phyloP scores from a whole-genome alignment of 164 flowering plant species.

The Chimonanthus salicifolius region DNA sequence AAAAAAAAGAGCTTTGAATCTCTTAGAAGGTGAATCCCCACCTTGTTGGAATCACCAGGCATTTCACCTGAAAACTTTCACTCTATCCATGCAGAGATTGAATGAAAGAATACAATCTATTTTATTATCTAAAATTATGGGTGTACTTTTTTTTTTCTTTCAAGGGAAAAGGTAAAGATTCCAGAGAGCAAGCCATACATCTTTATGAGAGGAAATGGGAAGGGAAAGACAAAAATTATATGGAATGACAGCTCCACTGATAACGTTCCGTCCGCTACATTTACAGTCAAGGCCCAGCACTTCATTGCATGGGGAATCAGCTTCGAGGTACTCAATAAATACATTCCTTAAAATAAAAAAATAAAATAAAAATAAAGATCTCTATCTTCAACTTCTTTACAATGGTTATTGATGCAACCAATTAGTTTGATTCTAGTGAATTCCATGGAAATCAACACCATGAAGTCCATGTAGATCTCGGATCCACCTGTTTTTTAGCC shows the following conservation, averaged over 20 bases:
- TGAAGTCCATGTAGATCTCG: too few relatives aligned
- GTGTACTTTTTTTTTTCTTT: neutral
- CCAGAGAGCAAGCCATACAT: slow-evolving; percentile 67
- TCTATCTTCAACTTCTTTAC: neutral
- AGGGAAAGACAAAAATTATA: slow-evolving; percentile 52
- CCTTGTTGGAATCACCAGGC: too few relatives aligned
- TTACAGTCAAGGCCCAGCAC: slow-evolving; percentile 51
- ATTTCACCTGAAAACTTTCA: too few relatives aligned
- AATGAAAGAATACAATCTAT: neutral
- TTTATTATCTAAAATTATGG: neutral
- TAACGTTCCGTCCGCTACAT: slow-evolving; percentile 65
- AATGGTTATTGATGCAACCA: too few relatives aligned
- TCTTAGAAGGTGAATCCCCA: too few relatives aligned
- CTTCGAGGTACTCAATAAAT: slow-evolving; percentile 49
- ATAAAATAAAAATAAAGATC: too few relatives aligned
- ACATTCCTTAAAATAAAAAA: too few relatives aligned
- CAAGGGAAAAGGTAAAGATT: slow-evolving; percentile 70
- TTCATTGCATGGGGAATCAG: slow-evolving; percentile 78
- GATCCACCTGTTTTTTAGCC: too few relatives aligned
- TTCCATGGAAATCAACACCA: too few relatives aligned
- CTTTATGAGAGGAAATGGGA: slow-evolving; percentile 91
- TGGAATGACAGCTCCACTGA: slow-evolving; percentile 49
- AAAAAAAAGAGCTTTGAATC: too few relatives aligned
- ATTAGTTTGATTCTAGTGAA: too few relatives aligned
- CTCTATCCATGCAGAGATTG: too few relatives aligned